Conservation (phyloP, 331 rosid genomes). For the Rosa hybrid region DNA sequence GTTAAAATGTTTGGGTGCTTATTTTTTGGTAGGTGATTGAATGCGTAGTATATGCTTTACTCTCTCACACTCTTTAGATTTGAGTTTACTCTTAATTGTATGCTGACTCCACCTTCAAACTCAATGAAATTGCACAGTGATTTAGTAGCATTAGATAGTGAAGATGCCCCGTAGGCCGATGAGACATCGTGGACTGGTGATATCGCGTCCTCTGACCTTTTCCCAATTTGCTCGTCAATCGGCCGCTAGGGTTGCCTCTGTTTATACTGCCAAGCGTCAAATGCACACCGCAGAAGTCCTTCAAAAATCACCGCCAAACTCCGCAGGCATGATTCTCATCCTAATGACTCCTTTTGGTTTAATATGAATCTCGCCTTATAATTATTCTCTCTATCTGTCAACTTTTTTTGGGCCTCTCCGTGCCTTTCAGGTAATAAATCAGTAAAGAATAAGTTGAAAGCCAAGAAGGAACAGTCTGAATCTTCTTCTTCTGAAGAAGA, state of each 20-base stretch:
- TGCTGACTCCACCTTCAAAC: neutral
- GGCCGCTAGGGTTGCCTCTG: conserved; percentile 41
- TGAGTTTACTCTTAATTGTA: neutral
- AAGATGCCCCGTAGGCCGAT: conserved; percentile 60
- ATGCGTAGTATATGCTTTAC: neutral
- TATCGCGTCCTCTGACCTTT: conserved; percentile 59
- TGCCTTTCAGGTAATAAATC: conserved; percentile 39
- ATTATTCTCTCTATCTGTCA: neutral
- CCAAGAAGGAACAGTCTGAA: conserved; percentile 34
- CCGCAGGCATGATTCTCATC: conserved; percentile 29
- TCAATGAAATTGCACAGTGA: neutral
- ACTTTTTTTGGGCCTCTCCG: neutral
- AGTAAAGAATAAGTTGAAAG: conserved; percentile 27
- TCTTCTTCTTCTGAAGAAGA: conserved; percentile 66
- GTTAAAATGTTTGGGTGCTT: neutral
- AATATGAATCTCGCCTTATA: neutral
- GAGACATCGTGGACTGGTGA: conserved; percentile 32
- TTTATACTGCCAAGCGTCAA: conserved; percentile 25
- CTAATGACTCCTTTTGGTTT: neutral
- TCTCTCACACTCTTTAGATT: neutral
- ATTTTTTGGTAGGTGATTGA: neutral
- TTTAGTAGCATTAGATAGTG: neutral
- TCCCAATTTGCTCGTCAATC: conserved; percentile 63
- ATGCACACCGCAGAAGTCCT: conserved; percentile 14
- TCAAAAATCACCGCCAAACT: conserved; percentile 20